Conservation (phyloP, 164 flowering plant species). For the Annona cherimola region DNA sequence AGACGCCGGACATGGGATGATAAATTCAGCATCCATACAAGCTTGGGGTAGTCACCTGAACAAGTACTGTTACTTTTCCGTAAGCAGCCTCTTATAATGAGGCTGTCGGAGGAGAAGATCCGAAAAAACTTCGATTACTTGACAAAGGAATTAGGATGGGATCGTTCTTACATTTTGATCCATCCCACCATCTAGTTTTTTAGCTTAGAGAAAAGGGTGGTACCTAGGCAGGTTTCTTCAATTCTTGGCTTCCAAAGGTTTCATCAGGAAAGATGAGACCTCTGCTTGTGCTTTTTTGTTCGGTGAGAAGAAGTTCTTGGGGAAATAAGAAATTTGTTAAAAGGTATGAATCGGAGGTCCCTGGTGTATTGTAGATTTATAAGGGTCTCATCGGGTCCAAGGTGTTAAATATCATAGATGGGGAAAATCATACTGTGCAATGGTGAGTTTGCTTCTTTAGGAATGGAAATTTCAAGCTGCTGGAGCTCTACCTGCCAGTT, state of each 20-base stretch:
- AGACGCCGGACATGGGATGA: neutral
- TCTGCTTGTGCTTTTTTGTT: neutral
- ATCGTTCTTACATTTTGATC: neutral
- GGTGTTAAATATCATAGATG: neutral
- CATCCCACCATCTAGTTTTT: neutral
- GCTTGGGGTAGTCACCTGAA: neutral
- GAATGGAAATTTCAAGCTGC: too few relatives aligned
- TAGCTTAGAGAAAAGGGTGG: neutral
- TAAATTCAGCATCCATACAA: neutral
- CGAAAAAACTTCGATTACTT: neutral
- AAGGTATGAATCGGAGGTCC: neutral
- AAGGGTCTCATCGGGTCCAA: neutral
- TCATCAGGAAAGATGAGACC: neutral
- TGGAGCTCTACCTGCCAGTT: too few relatives aligned
- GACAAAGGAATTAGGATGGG: neutral
- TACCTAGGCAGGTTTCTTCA: neutral
- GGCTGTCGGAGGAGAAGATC: conserved; percentile 1
- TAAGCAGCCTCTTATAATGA: neutral
- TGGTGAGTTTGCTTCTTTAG: too few relatives aligned
- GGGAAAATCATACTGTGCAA: neutral
- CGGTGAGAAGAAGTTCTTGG: neutral
- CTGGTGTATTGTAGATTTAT: neutral
- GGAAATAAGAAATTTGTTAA: neutral
- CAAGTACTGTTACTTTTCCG: neutral
- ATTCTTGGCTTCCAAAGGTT: neutral